Percentiles rank a stretch among this genome's conserved stretches.
Evolutionary conservation across 805 yeast genomes (phyloP).

Genomic region (Pichia nanzhaoensis): DNA sequence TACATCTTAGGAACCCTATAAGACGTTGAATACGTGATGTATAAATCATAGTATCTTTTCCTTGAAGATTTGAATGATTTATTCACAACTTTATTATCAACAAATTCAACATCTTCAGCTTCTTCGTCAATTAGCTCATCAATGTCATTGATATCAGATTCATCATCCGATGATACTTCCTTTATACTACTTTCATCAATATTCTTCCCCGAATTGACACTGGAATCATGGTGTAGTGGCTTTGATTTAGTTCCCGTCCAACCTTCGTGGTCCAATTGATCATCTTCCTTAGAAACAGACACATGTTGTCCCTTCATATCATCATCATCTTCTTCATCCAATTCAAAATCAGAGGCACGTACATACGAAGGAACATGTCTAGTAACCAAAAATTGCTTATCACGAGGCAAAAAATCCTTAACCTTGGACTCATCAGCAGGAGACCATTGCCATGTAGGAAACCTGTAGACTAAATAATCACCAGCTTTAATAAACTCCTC

Average conservation of each 20-base stretch:
- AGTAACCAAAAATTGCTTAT: slow-evolving; percentile 83
- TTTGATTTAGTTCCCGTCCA: slow-evolving; percentile 43
- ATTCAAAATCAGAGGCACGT: slow-evolving; percentile 54
- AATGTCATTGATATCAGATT: slow-evolving; percentile 36
- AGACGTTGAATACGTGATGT: slow-evolving; percentile 88
- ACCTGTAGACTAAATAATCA: slow-evolving; percentile 81
- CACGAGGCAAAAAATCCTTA: slow-evolving; percentile 72
- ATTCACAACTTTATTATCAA: slow-evolving; percentile 19
- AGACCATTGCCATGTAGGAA: slow-evolving; percentile 97
- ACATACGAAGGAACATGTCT: slow-evolving; percentile 81
- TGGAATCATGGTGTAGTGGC: background rate
- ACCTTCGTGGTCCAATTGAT: slow-evolving; percentile 39
- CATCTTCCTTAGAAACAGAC: background rate
- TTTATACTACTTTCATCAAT: slow-evolving; percentile 7
- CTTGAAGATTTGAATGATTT: slow-evolving; percentile 34
- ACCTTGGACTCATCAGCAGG: slow-evolving; percentile 46
- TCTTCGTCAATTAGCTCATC: slow-evolving; percentile 32
- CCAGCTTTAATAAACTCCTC: slow-evolving; percentile 94
- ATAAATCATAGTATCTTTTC: slow-evolving; percentile 76
- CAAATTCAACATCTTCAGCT: slow-evolving; percentile 30
- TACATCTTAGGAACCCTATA: slow-evolving; percentile 95
- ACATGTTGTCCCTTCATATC: slow-evolving; percentile 2
- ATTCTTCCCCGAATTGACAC: too few relatives aligned
- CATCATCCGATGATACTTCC: slow-evolving; percentile 13
- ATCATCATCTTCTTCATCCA: slow-evolving; percentile 27